Conservation (phyloP, 2,329 filamentous ascomycete genomes). For the Plenodomus lindquistii region DNA sequence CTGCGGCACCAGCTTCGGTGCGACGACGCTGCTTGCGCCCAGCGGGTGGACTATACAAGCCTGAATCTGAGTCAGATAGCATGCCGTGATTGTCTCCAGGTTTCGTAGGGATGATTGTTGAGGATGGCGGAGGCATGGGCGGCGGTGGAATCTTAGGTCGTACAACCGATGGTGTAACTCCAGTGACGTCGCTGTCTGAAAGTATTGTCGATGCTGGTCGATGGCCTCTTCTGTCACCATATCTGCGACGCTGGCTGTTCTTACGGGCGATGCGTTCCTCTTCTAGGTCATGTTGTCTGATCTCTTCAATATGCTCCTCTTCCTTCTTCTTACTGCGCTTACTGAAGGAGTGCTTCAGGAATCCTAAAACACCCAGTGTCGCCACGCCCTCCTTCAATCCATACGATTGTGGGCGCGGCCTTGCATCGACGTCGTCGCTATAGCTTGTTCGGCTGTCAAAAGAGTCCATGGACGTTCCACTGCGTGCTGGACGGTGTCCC, state of each 20-base stretch:
- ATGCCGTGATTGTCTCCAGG: constrained; percentile 41
- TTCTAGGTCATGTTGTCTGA: constrained; percentile 56
- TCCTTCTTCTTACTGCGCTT: constrained; percentile 61
- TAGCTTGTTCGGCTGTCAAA: constrained; percentile 47
- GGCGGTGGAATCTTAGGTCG: constrained; percentile 40
- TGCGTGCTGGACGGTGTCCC: constrained; percentile 36
- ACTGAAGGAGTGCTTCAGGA: constrained; percentile 50
- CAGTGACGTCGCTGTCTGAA: constrained; percentile 48
- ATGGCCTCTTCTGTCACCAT: constrained; percentile 57
- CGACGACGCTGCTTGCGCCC: constrained; percentile 39
- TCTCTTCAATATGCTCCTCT: constrained; percentile 62
- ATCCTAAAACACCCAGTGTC: constrained; percentile 47
- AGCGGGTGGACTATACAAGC: constrained; percentile 43
- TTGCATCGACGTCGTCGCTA: constrained; percentile 33
- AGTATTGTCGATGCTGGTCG: constrained; percentile 46
- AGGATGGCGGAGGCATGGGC: constrained; percentile 31
- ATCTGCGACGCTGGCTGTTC: constrained; percentile 62
- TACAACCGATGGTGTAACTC: constrained; percentile 51
- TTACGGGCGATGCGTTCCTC: constrained; percentile 57
- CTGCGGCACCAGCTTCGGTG: constrained; percentile 30
- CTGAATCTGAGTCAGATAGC: constrained; percentile 48
- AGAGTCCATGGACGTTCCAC: constrained; percentile 45
- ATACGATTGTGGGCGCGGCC: constrained; percentile 32
- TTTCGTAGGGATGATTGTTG: constrained; percentile 39
- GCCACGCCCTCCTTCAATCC: constrained; percentile 54